Base-by-base conservation (phyloP, 2,329 filamentous ascomycete genomes). In the Aureobasidium sp. region DNA sequence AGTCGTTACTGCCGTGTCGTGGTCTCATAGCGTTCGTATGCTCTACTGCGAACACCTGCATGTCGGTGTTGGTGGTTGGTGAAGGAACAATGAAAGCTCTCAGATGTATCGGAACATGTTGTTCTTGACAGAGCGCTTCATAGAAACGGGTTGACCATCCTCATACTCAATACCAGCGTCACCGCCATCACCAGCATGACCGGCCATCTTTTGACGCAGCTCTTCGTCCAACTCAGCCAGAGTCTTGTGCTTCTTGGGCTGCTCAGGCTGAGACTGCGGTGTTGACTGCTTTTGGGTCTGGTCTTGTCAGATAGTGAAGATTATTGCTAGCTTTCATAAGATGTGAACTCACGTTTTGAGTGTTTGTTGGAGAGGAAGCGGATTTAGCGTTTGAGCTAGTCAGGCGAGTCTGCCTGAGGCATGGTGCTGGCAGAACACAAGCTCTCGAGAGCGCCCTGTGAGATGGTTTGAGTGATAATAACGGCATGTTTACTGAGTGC, bases 101-200 rank as follows among this genome's bases (percentile, higher is more conserved):
- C 68, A 85, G 22, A 90, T 89, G 64, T 87, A 82, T 17, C 87
- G 78, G 71, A 91, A 91, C 87, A 91, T 91, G 68, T 91, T 91
- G 58, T 87, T 84, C 71, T 82, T 86, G 12, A 92, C 89, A 39
- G 86, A 82, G 55, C 88, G 78, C 75, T 90, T 91, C 81, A 92
- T 87, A 0, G 86, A 79, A 6, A 84, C 84, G 0, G 89, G 84
- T 71, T 87, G 82, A 0, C 89, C 89, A 67, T 90, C 82, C 72
- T 92, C 89, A 64, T 89, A 87, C 72, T 91, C 88, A 5, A 92
- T 76, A 0, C 88, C 89, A 3, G 87, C 79, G 29, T 82, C 82
- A 9, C 89, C 88, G 9, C 64, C 64, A 45, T 87, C 88, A 0
- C 89, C 88, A 0, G 87, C 81, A 34, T 87, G 77, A 12, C 81